Conservation (phyloP, 148 eudicot genomes). For the Chenopodium album region DNA sequence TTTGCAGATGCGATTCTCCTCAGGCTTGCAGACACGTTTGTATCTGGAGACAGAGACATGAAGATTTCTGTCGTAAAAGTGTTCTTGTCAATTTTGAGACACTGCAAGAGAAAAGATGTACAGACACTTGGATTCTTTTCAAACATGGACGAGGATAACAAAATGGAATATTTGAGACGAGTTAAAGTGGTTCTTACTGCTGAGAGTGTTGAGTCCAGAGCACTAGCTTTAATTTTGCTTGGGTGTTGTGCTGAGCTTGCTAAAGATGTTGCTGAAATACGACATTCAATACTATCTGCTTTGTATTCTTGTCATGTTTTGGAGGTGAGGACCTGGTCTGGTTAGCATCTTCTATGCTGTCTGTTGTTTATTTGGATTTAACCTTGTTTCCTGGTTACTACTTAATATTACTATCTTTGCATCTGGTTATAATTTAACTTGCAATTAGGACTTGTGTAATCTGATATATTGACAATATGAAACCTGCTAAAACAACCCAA, state of each 20-base stretch:
- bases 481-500: not conserved
- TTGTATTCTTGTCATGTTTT: conserved; percentile 48
- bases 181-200: conserved; percentile 50
- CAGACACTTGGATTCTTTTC: conserved; percentile 45
- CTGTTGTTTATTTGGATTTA: not conserved
- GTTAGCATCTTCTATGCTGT: conserved; percentile 14
- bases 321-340: conserved; percentile 52
- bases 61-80: conserved; percentile 50
- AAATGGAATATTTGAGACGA: conserved; percentile 55
- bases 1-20: conserved; percentile 74
- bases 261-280: conserved; percentile 64
- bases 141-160: conserved; percentile 43
- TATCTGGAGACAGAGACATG: conserved; percentile 48
- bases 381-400: not conserved
- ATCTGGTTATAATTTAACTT: not conserved
- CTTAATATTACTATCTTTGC: not conserved
- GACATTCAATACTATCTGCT: conserved; percentile 59
- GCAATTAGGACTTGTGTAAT: not conserved
- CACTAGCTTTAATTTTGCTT: conserved; percentile 50
- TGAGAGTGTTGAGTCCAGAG: conserved; percentile 61
- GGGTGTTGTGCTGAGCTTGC: conserved; percentile 80
- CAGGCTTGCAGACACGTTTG: conserved; percentile 75
- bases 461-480: not conserved
- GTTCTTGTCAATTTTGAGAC: conserved; percentile 41
- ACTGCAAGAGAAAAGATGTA: conserved; percentile 24